Evolutionary conservation across 805 yeast genomes (phyloP), one percentile per base, ranked within the genome.

Genomic region (Debaryomyces maramus): DNA sequence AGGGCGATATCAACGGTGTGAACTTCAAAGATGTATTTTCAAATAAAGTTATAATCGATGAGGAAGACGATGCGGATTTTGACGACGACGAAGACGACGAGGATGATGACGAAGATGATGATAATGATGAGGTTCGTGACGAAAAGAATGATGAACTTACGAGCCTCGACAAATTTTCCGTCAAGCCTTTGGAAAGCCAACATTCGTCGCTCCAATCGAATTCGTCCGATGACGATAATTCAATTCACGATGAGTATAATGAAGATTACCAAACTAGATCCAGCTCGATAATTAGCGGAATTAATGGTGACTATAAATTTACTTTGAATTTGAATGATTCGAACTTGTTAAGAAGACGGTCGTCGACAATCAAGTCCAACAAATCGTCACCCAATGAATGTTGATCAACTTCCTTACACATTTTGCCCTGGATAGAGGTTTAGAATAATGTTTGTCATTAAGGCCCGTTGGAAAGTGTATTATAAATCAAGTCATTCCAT

Each of bases 271-370:
- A 58, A 33, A 66, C 74, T 4, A 48, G 72, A 31, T 64, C 70
- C n/a, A 59, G 65, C 10, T 60, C 68, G 3, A 62, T 68, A 4
- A 63, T 68, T 13, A 62, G 71, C 11, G 69, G 69, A 14, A 56
- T 63, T 2, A 64, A 58, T 35, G 72, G 70, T 4, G 72, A 65
- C 37, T 65, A 57, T 47, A 68, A 69, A 45, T 79, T 83, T 47
- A 84, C 83, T 39, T 66, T 84, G 43, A 79, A 77, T 44, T 58
- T 84, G 52, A 80, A 79, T 40, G 83, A 83, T 15, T 80, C 87
- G 32, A 82, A 83, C 22, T 60, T 84, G 44, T 61, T 84, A 27
- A 75, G 80, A 33, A 67, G 88, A 39, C 65, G 88, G 34, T 60
- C 66, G 4, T 60, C 67, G 3, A 52, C 55, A 3, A 29, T 29